Evolutionary conservation across 345 rosid genomes (phyloP).

Genomic region (Hypericum perforatum): DNA sequence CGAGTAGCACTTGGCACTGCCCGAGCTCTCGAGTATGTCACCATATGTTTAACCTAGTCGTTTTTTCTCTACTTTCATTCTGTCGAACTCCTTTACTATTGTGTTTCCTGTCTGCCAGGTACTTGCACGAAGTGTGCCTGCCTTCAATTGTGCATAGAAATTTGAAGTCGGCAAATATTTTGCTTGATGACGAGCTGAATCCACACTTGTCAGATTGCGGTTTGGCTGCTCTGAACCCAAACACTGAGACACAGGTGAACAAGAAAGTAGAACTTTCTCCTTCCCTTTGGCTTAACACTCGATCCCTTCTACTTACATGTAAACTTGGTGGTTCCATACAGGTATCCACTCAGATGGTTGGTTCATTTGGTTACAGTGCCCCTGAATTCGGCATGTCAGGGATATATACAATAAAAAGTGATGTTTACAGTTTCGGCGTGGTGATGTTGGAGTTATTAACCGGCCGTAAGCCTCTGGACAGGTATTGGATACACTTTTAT

Average conservation of each 20-base stretch:
- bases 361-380: conserved; percentile 96
- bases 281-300: neutral
- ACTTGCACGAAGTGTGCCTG: conserved; percentile 97
- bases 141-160: conserved; percentile 95
- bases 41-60: conserved; percentile 8
- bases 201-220: conserved; percentile 95
- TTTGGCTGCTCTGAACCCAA: conserved; percentile 86
- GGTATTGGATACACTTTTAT: conserved; percentile 31
- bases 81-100: conserved; percentile 11
- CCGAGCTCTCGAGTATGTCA: conserved; percentile 91
- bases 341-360: conserved; percentile 92
- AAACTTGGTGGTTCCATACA: conserved; percentile 19
- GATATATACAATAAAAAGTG: conserved; percentile 89
- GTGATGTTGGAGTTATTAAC: conserved; percentile 97
- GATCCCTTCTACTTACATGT: neutral
- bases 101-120: conserved; percentile 36
- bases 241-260: conserved; percentile 84
- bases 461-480: conserved; percentile 94
- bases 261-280: neutral
- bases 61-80: conserved; percentile 5
- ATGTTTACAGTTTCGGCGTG: conserved; percentile 97
- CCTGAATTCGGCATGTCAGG: conserved; percentile 98
- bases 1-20: conserved; percentile 97
- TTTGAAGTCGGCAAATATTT: conserved; percentile 94
- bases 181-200: conserved; percentile 90